Conservation (phyloP, 1,284 basidiomycete species). For the Sphaerobolus stellatus region DNA sequence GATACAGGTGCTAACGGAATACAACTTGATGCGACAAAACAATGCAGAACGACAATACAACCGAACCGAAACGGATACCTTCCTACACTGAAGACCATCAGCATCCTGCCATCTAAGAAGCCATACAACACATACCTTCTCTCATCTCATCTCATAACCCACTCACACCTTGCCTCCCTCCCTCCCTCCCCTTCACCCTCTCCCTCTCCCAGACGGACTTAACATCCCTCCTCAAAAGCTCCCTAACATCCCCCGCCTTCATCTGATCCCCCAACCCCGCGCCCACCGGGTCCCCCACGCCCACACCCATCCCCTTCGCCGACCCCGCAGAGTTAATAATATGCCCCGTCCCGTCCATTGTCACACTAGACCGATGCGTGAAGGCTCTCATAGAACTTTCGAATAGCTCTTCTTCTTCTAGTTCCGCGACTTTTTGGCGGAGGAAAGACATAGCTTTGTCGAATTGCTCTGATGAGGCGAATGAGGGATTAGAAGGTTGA, state of each 20-base stretch:
- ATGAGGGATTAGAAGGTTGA: neutral
- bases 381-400: conserved; percentile 11
- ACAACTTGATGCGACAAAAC: too few species aligned
- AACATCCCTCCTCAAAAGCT: neutral
- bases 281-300: conserved; percentile 5
- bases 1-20: too few species aligned
- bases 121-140: too few species aligned
- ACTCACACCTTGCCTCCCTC: neutral
- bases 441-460: conserved; percentile 11
- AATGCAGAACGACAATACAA: too few species aligned
- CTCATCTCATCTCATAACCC: too few species aligned
- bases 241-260: conserved; percentile 1
- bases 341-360: neutral
- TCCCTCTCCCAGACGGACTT: conserved; percentile 2
- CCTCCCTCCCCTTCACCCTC: neutral
- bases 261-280: conserved; percentile 10
- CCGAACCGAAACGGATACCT: too few species aligned
- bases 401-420: conserved; percentile 15
- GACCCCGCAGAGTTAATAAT: neutral
- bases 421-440: conserved; percentile 10
- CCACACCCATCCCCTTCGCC: neutral
- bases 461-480: conserved; percentile 1
- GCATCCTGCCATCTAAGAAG: too few species aligned
- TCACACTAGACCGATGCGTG: conserved; percentile 5
- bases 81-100: too few species aligned